Conservation (phyloP, 768 basidiomycete species). For the Kwoniella pini region DNA sequence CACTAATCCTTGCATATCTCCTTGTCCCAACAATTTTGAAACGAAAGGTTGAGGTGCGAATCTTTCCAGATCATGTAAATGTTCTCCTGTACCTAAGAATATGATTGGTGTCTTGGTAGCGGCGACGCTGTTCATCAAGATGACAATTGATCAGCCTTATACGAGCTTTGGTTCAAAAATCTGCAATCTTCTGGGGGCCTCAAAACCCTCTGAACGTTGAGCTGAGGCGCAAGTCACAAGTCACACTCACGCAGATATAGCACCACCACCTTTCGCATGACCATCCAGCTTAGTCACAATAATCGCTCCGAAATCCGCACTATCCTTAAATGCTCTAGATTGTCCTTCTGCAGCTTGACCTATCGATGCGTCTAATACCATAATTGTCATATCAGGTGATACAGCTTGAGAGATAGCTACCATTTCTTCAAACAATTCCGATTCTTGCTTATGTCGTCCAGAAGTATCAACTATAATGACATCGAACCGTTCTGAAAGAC, state of each 20-base stretch:
- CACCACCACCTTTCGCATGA: conserved; percentile 97
- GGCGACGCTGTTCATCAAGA: conserved; percentile 78
- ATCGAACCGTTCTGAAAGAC: conserved; percentile 87
- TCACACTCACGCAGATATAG: conserved; percentile 87
- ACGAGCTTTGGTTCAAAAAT: no score
- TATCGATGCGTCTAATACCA: conserved; percentile 95
- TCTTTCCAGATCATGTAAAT: conserved; percentile 92
- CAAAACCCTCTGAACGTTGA: no score
- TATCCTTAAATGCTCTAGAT: conserved; percentile 94
- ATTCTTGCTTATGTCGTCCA: conserved; percentile 95
- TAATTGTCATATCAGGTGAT: conserved; percentile 89
- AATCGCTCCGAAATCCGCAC: conserved; percentile 95
- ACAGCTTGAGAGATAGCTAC: conserved; percentile 92
- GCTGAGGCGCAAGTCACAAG: background rate
- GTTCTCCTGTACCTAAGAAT: conserved; percentile 96
- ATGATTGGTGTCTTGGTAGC: conserved; percentile 98
- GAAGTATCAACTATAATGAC: conserved; percentile 99
- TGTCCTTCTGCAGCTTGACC: conserved; percentile 98
- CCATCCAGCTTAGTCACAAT: conserved; percentile 99
- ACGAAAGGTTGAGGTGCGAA: conserved; percentile 97
- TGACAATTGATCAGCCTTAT: background rate
- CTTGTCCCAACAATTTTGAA: conserved; percentile 90
- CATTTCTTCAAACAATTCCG: conserved; percentile 97
- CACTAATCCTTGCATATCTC: conserved; percentile 95
- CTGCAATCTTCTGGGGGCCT: no score